A percentile compares a stretch with the other conserved stretches of the same genome.
These are phyloP conservation scores for Pyrenophora graminea DNA, from an alignment of 2,329 filamentous ascomycete species.

Conservation along the genomic window DNA sequence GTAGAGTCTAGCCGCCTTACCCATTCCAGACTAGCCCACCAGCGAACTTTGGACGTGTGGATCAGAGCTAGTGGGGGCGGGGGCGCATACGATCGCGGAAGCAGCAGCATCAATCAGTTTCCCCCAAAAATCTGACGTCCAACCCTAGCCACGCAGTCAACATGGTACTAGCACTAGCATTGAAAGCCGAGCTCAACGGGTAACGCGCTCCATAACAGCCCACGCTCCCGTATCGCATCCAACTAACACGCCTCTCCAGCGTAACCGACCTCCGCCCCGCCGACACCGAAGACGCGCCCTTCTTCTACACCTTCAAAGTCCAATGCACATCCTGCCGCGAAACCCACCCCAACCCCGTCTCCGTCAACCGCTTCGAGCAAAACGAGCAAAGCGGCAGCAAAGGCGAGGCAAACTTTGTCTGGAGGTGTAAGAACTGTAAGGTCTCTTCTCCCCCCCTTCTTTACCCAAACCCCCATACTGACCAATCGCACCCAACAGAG, in stretches of 20 bases:
- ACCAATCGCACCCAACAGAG: conserved; percentile 55
- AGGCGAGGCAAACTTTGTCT: conserved; percentile 99
- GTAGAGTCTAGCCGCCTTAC: conserved; percentile 6
- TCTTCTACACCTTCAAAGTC: conserved; percentile 97
- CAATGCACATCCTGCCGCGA: conserved; percentile 98
- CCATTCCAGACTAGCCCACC: background rate
- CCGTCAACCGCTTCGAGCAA: conserved; percentile 84
- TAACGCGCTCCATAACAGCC: conserved; percentile 5
- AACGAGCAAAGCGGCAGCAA: conserved; percentile 91
- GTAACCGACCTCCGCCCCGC: conserved; percentile 87
- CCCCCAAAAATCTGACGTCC: conserved; percentile 2
- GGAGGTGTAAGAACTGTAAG: conserved; percentile 98
- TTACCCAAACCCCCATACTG: background rate
- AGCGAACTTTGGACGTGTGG: background rate
- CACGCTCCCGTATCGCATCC: background rate
- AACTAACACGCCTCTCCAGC: conserved; percentile 53
- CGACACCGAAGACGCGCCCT: conserved; percentile 79
- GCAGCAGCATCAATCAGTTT: background rate
- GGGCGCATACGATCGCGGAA: conserved; percentile 11
- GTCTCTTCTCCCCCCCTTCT: conserved; percentile 52
- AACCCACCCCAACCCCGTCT: conserved; percentile 82
- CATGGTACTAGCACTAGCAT: conserved; percentile 46
- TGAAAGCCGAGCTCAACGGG: conserved; percentile 47
- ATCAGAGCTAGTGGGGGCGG: conserved; percentile 15
- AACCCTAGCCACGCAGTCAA: conserved; percentile 8